phyloP scores from a whole-genome alignment of 768 basidiomycete genomes.

The Psilocybe tampanensis region DNA sequence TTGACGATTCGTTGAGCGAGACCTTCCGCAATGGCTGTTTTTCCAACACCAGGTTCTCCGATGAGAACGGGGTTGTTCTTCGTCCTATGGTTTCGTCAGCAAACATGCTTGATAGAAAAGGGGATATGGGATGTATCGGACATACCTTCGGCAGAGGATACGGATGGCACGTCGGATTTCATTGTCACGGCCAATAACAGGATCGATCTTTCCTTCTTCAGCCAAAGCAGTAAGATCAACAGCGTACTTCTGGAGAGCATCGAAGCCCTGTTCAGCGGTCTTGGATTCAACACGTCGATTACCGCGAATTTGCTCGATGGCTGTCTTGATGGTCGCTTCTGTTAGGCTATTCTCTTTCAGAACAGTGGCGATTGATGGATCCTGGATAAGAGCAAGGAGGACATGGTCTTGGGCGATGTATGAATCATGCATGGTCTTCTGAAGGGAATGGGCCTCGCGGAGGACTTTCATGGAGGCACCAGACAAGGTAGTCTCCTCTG shows the following conservation, averaged over 20 bases:
- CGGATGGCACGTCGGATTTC: constrained; percentile 87
- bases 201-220: constrained; percentile 93
- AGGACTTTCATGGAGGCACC: constrained; percentile 61
- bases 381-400: constrained; percentile 81
- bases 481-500: constrained; percentile 75
- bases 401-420: constrained; percentile 95
- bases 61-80: constrained; percentile 98
- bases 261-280: constrained; percentile 90
- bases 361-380: constrained; percentile 62
- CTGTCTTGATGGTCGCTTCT: constrained; percentile 71
- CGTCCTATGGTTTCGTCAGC: constrained; percentile 51
- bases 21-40: constrained; percentile 94
- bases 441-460: constrained; percentile 72
- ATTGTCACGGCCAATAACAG: constrained; percentile 91
- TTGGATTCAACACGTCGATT: constrained; percentile 84
- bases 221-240: constrained; percentile 86
- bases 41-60: constrained; percentile 94
- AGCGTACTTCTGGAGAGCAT: constrained; percentile 89
- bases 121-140: background rate
- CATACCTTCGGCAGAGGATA: constrained; percentile 76
- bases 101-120: constrained; percentile 44
- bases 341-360: constrained; percentile 79
- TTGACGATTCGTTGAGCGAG: constrained; percentile 95
- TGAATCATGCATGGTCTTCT: constrained; percentile 87
- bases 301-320: constrained; percentile 79